These are phyloP conservation scores for Pythium apleroticum DNA, from an alignment of 352 stramenopile genomes.

Conservation along the genomic window DNA sequence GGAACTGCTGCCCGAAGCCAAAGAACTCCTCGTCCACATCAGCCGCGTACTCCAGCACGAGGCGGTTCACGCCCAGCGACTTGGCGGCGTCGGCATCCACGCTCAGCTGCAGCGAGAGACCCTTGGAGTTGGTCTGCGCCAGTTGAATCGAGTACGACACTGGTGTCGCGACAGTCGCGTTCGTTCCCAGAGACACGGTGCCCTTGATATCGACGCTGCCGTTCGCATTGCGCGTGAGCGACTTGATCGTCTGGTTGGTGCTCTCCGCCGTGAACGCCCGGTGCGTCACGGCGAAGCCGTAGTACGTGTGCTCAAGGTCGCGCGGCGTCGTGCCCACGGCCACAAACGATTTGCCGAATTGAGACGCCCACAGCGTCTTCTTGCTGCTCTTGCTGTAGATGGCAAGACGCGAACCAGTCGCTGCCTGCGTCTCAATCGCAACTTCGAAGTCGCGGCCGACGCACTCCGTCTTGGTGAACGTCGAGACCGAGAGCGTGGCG, in stretches of 20 bases:
- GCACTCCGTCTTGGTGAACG: neutral
- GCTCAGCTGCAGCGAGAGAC: constrained; percentile 3
- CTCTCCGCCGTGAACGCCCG: constrained; percentile 13
- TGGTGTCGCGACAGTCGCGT: neutral
- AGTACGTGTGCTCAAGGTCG: constrained; percentile 14
- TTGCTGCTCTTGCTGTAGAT: constrained; percentile 9
- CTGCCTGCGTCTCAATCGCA: constrained; percentile 2
- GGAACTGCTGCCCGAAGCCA: constrained; percentile 19
- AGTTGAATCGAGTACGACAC: constrained; percentile 9
- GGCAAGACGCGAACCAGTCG: constrained; percentile 4
- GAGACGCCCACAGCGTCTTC: constrained; percentile 18
- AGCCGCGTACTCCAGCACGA: constrained; percentile 18
- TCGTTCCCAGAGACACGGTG: neutral
- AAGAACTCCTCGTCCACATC: constrained; percentile 17
- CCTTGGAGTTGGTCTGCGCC: neutral
- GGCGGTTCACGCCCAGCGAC: constrained; percentile 13
- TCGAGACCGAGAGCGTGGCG: constrained; percentile 6
- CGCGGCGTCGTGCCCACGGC: constrained; percentile 10
- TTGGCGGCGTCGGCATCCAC: constrained; percentile 6
- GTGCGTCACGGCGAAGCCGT: constrained; percentile 12
- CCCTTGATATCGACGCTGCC: constrained; percentile 14
- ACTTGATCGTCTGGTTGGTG: constrained; percentile 15
- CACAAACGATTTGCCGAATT: constrained; percentile 15
- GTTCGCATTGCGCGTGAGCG: neutral
- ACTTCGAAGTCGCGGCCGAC: constrained; percentile 7